Evolutionary conservation across 345 rosid genomes (phyloP), one percentile per base, ranked within the genome.

Genomic region (Dovyalis caffra): DNA sequence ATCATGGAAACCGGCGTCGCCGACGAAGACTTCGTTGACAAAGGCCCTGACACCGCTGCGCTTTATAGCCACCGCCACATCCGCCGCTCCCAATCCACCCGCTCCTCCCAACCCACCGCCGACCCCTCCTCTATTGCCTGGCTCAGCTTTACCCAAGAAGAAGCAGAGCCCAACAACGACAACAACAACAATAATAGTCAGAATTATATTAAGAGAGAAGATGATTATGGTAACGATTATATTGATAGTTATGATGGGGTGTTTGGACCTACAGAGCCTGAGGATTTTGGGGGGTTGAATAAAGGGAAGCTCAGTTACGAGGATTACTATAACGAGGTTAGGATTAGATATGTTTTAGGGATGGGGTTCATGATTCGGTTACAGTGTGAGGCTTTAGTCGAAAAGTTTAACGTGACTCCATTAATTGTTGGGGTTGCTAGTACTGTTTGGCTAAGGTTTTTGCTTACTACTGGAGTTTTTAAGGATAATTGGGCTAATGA

Each of bases 361-460:
- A 31, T 94, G 84, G 85, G 87, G 76, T 70, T 86, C 84, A 89
- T 90, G 90, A 58, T 94, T 74, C 88, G 87, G 78, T 79, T 76
- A 71, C 97, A 94, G 60, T 92, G 94, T 45, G 94, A 87, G 84
- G 89, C 91, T 20, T 77, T 94, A 71, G 94, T 87, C 29, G 86
- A 85, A 33, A 81, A 83, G 71, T 86, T 90, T 32, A 80, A 82
- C 26, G 94, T 74, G 12, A 86, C 85, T 26, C 97, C 91, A 18
- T 78, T 90, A 87, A 84, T 91, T 72, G 76, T 86, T 70, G 95
- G 92, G 69, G 74, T 94, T 16, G 86, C 83, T 20, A 86, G 82
- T 35, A 80, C 90, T 5, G 75, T 90, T 45, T 88, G 92, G 89
- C 73, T 89, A 65, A 83, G 91, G 26, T 88, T 72, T 45, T 71